phyloP scores from a whole-genome alignment of 768 basidiomycete species.

The Tricholoma matsutake region DNA sequence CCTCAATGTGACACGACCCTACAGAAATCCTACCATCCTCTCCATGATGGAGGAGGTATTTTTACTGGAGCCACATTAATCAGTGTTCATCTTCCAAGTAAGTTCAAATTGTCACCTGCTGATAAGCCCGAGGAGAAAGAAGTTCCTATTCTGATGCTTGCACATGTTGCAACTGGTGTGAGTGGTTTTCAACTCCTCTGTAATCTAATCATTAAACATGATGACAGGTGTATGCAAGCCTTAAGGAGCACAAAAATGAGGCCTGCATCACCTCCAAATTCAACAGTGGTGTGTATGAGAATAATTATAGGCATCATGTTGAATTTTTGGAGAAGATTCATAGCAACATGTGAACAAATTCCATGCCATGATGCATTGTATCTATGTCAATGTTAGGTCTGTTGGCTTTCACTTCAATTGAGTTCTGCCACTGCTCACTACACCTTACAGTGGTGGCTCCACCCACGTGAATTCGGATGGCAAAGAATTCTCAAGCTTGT shows the following conservation, averaged over 20 bases:
- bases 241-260: neutral
- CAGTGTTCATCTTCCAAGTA: slow-evolving; percentile 3
- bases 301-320: slow-evolving; percentile 1
- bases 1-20: slow-evolving; percentile 1
- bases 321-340: neutral
- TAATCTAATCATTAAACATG: neutral
- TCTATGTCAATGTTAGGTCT: neutral
- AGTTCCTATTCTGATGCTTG: slow-evolving; percentile 5
- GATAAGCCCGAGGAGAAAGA: slow-evolving; percentile 6
- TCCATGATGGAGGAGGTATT: neutral
- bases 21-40: neutral
- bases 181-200: neutral
- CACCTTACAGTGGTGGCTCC: neutral
- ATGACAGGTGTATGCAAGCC: neutral
- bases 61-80: neutral
- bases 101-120: slow-evolving; percentile 1
- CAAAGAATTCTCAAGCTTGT: neutral
- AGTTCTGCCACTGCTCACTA: neutral
- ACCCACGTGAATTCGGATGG: too few species aligned
- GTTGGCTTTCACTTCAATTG: neutral
- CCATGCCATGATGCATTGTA: slow-evolving; percentile 6
- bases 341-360: neutral
- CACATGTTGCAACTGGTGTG: neutral
- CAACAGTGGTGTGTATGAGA: neutral
- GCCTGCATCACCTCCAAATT: neutral